Conservation (phyloP, 768 basidiomycete genomes). For the Leccinum truebloodii region DNA sequence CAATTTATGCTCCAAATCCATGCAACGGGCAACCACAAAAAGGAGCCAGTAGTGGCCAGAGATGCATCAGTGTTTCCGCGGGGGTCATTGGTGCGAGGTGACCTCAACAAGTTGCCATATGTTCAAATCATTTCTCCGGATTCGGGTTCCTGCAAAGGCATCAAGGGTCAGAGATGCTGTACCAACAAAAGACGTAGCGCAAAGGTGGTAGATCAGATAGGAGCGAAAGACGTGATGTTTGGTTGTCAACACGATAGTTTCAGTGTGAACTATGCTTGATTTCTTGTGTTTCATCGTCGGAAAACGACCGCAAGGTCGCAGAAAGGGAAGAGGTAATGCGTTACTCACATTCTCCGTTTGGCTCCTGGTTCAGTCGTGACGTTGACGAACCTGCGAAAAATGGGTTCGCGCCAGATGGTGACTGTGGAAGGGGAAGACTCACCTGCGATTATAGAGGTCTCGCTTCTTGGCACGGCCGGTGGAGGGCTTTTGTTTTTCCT, state of each 20-base stretch:
- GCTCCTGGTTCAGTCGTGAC: conserved; percentile 84
- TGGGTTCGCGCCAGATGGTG: background rate
- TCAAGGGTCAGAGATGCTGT: conserved; percentile 7
- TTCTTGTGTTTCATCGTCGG: conserved; percentile 33
- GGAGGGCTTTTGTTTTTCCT: too few relatives aligned
- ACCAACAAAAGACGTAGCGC: background rate
- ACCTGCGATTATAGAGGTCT: too few relatives aligned
- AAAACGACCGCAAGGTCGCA: conserved; percentile 8
- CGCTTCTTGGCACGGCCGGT: too few relatives aligned
- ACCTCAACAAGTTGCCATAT: background rate
- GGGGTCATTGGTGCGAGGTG: background rate
- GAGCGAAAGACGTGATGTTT: conserved; percentile 98
- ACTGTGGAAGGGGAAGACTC: conserved; percentile 28
- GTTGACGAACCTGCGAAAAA: conserved; percentile 75
- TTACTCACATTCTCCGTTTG: conserved; percentile 94
- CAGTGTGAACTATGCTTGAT: conserved; percentile 97
- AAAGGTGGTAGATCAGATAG: conserved; percentile 77
- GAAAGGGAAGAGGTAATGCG: conserved; percentile 42
- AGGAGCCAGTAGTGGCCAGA: too few relatives aligned
- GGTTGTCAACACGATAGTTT: conserved; percentile 81
- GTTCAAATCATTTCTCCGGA: background rate
- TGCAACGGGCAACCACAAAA: too few relatives aligned
- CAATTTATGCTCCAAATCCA: too few relatives aligned
- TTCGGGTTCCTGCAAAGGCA: conserved; percentile 20
- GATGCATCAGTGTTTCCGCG: background rate